These are phyloP conservation scores for Irpex lacteus DNA, from an alignment of 1,284 basidiomycete genomes.

Conservation along the genomic window DNA sequence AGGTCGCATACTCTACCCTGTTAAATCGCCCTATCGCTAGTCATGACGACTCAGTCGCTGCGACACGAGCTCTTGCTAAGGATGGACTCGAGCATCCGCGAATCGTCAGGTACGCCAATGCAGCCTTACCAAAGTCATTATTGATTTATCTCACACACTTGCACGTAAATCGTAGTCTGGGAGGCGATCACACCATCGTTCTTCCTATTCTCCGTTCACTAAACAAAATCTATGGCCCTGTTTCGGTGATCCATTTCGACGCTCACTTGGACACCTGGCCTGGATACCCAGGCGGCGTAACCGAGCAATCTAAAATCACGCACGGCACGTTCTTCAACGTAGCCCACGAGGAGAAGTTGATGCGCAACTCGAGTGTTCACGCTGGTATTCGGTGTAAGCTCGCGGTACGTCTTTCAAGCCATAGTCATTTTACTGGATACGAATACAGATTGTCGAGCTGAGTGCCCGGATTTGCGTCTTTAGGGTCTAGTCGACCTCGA, in stretches of 20 bases:
- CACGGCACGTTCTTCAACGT: slow-evolving; percentile 79
- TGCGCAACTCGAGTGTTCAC: slow-evolving; percentile 71
- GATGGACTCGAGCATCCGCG: slow-evolving; percentile 62
- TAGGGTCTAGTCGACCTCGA: slow-evolving; percentile 59
- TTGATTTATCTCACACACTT: too few relatives aligned
- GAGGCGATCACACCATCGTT: slow-evolving; percentile 80
- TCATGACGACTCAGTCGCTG: slow-evolving; percentile 6
- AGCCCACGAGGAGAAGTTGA: slow-evolving; percentile 70
- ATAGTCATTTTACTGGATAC: too few relatives aligned
- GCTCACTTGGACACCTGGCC: slow-evolving; percentile 73
- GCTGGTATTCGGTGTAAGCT: slow-evolving; percentile 78
- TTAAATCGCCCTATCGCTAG: slow-evolving; percentile 52
- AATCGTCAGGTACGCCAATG: slow-evolving; percentile 68
- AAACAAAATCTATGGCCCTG: slow-evolving; percentile 69
- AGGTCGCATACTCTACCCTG: slow-evolving; percentile 72
- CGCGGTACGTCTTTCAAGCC: too few relatives aligned
- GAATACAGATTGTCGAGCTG: too few relatives aligned
- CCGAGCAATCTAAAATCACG: slow-evolving; percentile 62
- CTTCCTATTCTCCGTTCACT: slow-evolving; percentile 73
- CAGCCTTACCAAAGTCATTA: too few relatives aligned
- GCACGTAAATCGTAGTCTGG: too few relatives aligned
- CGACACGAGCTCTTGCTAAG: slow-evolving; percentile 36
- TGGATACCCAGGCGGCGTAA: slow-evolving; percentile 48
- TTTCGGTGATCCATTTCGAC: slow-evolving; percentile 82
- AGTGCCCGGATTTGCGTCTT: neutral